Conservation (phyloP, 306 rosid genomes). For the apple (Malus domestica) region DNA sequence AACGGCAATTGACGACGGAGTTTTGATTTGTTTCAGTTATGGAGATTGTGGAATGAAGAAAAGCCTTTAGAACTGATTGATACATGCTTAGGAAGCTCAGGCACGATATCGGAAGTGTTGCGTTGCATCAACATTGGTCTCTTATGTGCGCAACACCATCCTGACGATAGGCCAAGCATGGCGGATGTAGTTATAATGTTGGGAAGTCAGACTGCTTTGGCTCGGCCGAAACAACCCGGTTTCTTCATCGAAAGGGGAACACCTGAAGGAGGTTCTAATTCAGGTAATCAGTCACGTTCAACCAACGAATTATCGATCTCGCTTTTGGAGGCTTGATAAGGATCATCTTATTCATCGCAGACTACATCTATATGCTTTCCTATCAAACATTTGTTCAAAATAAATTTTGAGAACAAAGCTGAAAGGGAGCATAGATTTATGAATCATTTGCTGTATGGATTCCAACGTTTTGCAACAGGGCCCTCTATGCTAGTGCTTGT, state of each 20-base stretch:
- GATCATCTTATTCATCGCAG: neutral
- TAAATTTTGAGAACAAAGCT: too few relatives aligned
- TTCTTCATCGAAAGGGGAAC: slow-evolving; percentile 9
- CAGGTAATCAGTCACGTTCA: slow-evolving; percentile 2
- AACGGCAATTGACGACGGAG: neutral
- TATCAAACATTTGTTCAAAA: too few relatives aligned
- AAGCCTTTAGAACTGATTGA: slow-evolving; percentile 23
- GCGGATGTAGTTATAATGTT: slow-evolving; percentile 31
- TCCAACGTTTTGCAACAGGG: too few relatives aligned
- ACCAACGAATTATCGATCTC: slow-evolving; percentile 15
- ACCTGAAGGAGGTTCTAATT: neutral
- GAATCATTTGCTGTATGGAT: too few relatives aligned
- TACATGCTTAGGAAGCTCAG: slow-evolving; percentile 5
- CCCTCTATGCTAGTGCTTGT: too few relatives aligned
- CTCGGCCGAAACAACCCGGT: slow-evolving; percentile 36
- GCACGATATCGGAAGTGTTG: slow-evolving; percentile 2
- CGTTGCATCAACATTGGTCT: slow-evolving; percentile 40
- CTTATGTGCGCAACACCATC: slow-evolving; percentile 38
- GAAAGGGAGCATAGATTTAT: too few relatives aligned
- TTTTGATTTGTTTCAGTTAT: slow-evolving; percentile 10
- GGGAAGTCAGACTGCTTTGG: slow-evolving; percentile 26
- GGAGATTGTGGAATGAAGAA: slow-evolving; percentile 25
- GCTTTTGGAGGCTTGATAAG: slow-evolving; percentile 13
- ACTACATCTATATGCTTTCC: too few relatives aligned
- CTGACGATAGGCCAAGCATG: slow-evolving; percentile 16